These are phyloP conservation scores for Sphaerulina musiva DNA, from an alignment of 2,329 filamentous ascomycete species.

Conservation along the genomic window DNA sequence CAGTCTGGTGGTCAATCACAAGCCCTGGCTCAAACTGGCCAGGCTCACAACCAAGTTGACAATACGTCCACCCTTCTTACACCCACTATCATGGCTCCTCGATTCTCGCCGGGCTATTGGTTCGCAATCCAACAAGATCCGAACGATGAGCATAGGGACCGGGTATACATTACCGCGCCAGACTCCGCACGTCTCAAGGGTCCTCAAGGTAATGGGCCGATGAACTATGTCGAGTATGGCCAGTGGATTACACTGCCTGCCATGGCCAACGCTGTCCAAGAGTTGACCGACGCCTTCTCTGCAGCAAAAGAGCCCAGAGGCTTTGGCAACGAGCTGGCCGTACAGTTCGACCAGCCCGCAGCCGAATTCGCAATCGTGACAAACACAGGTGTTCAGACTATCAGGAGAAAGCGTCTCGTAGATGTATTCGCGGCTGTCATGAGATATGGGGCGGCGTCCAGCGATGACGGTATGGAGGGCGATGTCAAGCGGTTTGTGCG, in stretches of 20 bases:
- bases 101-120: constrained; percentile 84
- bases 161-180: constrained; percentile 77
- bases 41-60: constrained; percentile 25
- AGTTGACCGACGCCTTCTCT: constrained; percentile 66
- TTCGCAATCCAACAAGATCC: constrained; percentile 64
- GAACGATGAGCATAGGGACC: constrained; percentile 46
- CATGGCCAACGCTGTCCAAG: constrained; percentile 68
- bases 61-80: constrained; percentile 33
- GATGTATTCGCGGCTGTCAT: constrained; percentile 86
- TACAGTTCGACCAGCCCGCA: constrained; percentile 82
- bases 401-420: constrained; percentile 75
- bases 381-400: constrained; percentile 79
- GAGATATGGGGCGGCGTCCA: constrained; percentile 50
- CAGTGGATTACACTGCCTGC: constrained; percentile 72
- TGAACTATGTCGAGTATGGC: constrained; percentile 68
- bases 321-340: constrained; percentile 90
- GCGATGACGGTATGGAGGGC: constrained; percentile 72
- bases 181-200: constrained; percentile 64
- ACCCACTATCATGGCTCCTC: constrained; percentile 34
- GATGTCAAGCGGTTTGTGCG: constrained; percentile 79
- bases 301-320: constrained; percentile 63
- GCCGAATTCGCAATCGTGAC: constrained; percentile 87
- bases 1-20: constrained; percentile 12
- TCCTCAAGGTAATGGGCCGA: constrained; percentile 37
- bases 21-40: constrained; percentile 15